A percentile compares a stretch with the other conserved stretches of the same genome.
Evolutionary conservation across 148 eudicot species (phyloP).

Genomic region (Bassia scoparia): DNA sequence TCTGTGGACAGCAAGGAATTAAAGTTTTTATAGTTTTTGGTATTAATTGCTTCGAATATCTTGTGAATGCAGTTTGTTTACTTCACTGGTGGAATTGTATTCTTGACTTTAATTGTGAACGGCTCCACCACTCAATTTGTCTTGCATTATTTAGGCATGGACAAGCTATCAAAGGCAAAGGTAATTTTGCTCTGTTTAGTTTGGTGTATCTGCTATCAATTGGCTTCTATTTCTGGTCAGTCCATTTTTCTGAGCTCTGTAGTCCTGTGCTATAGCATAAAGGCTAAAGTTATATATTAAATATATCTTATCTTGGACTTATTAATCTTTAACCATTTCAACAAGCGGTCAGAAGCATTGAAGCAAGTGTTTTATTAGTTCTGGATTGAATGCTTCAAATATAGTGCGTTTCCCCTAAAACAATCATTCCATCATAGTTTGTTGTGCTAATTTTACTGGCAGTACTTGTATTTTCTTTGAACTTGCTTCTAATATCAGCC

Average conservation of each 20-base stretch:
- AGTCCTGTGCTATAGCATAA: no score
- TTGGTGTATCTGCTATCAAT: background rate
- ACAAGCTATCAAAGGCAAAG: constrained; percentile 68
- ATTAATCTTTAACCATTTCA: no score
- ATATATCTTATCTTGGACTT: no score
- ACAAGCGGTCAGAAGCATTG: no score
- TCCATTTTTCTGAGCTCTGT: background rate
- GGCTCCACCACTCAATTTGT: constrained; percentile 92
- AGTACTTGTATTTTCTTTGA: background rate
- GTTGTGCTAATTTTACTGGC: no score
- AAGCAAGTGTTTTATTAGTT: no score
- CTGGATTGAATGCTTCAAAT: no score
- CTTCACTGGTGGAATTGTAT: constrained; percentile 91
- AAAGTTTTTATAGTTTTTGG: background rate
- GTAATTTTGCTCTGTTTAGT: constrained; percentile 34
- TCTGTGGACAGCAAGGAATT: background rate
- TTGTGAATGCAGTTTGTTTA: constrained; percentile 78
- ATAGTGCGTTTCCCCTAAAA: no score
- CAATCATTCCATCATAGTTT: no score
- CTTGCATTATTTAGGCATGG: constrained; percentile 57
- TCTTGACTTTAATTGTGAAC: constrained; percentile 74
- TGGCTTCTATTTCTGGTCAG: constrained; percentile 1
- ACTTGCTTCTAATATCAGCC: background rate
- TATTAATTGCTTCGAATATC: constrained; percentile 3
- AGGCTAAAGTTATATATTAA: no score